Evolutionary conservation across 345 rosid genomes (phyloP).

Genomic region (Adansonia digitata): DNA sequence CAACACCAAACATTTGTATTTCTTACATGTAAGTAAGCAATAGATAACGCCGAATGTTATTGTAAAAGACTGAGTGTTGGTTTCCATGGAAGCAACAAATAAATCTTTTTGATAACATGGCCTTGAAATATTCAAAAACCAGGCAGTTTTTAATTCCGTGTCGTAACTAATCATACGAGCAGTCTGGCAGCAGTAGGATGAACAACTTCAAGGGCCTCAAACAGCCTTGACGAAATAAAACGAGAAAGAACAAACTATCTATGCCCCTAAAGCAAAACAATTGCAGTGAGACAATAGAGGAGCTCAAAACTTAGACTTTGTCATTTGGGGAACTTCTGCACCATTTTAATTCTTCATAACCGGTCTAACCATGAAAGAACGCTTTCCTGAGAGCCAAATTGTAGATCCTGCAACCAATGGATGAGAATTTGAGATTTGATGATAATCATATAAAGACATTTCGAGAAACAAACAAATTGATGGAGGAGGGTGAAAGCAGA

Average conservation of each 20-base stretch:
- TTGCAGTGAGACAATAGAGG: neutral
- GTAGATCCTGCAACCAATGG: slow-evolving; percentile 38
- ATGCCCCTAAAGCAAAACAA: neutral
- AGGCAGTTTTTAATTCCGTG: too few relatives aligned
- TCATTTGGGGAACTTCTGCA: neutral
- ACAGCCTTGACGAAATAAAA: too few relatives aligned
- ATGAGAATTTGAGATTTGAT: neutral
- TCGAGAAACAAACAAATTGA: neutral
- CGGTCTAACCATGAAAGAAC: slow-evolving; percentile 58
- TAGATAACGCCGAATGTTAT: neutral
- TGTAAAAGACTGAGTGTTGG: neutral
- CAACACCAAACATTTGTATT: neutral
- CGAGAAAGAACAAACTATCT: too few relatives aligned
- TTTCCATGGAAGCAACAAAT: neutral
- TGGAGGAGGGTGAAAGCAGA: neutral
- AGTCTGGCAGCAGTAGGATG: neutral
- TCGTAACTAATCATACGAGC: too few relatives aligned
- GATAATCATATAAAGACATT: neutral
- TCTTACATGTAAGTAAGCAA: neutral
- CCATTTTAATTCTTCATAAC: slow-evolving; percentile 25
- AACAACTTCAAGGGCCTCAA: neutral
- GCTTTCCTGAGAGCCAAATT: slow-evolving; percentile 71
- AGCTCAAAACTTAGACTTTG: slow-evolving; percentile 11
- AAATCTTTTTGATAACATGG: neutral
- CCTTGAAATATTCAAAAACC: too few relatives aligned